Evolutionary conservation across 1,284 basidiomycete genomes (phyloP).

Genomic region (Marasmius oreades): DNA sequence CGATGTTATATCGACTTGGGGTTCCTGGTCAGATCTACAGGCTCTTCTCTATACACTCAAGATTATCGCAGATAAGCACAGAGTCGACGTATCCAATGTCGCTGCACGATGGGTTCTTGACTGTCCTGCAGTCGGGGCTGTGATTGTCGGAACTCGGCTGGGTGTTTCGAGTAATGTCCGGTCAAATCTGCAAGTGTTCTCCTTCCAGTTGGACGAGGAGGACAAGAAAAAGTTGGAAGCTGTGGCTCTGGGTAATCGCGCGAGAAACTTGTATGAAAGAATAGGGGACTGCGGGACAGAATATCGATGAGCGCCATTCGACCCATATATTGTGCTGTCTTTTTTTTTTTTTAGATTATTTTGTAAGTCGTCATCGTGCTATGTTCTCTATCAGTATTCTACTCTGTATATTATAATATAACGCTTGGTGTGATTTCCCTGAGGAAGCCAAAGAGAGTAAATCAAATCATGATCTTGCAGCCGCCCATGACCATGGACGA

Average conservation of each 20-base stretch:
- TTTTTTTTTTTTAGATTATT: no score
- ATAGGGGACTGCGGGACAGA: conserved; percentile 63
- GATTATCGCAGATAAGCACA: conserved; percentile 46
- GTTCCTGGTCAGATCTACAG: conserved; percentile 54
- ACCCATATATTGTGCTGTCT: no score
- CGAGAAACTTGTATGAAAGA: conserved; percentile 41
- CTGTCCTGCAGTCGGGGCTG: conserved; percentile 54
- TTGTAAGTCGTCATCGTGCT: no score
- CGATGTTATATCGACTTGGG: conserved; percentile 57
- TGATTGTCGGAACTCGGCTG: conserved; percentile 54
- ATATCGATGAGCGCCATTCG: conserved; percentile 39
- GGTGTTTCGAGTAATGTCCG: conserved; percentile 53
- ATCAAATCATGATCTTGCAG: background rate
- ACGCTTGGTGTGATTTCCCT: no score
- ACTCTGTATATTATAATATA: no score
- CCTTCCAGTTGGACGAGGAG: conserved; percentile 38
- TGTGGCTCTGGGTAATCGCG: conserved; percentile 41
- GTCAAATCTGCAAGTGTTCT: conserved; percentile 48
- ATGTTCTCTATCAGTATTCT: no score
- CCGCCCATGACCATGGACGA: conserved; percentile 24
- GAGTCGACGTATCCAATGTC: conserved; percentile 52
- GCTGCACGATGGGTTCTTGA: conserved; percentile 62
- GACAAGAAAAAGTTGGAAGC: conserved; percentile 45
- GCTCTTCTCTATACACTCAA: conserved; percentile 42
- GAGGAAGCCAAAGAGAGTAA: no score